phyloP scores from a whole-genome alignment of 208 protist species.

The Leishmania turanica region DNA sequence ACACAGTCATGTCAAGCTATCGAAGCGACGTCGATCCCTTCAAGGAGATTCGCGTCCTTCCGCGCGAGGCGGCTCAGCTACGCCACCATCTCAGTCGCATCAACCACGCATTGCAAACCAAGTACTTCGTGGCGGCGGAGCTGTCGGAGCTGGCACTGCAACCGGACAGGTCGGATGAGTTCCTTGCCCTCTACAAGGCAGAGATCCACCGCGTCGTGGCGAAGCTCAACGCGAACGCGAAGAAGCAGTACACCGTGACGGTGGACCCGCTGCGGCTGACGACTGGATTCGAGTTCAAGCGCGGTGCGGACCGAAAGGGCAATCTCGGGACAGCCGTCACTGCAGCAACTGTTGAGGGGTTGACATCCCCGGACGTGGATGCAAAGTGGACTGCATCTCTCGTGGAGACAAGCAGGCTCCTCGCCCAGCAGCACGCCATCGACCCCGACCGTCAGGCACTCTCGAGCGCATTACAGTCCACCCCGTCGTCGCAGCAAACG shows the following conservation, averaged over 20 bases:
- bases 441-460: slow-evolving; percentile 14
- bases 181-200: slow-evolving; percentile 64
- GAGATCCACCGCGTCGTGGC: slow-evolving; percentile 64
- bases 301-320: background rate
- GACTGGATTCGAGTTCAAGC: slow-evolving; percentile 50
- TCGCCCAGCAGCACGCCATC: slow-evolving; percentile 34
- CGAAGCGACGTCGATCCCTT: slow-evolving; percentile 57
- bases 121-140: slow-evolving; percentile 64
- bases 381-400: slow-evolving; percentile 27
- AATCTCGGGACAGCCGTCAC: background rate
- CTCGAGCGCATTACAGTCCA: slow-evolving; percentile 15
- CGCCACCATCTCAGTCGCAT: slow-evolving; percentile 66
- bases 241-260: slow-evolving; percentile 59
- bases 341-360: background rate
- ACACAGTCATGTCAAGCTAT: slow-evolving; percentile 27
- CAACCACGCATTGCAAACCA: slow-evolving; percentile 75
- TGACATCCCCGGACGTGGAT: slow-evolving; percentile 1
- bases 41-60: slow-evolving; percentile 67
- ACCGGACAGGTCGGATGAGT: slow-evolving; percentile 59
- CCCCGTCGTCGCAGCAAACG: slow-evolving; percentile 24
- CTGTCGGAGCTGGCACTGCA: slow-evolving; percentile 69
- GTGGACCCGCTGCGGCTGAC: slow-evolving; percentile 61
- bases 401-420: slow-evolving; percentile 27
- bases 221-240: slow-evolving; percentile 57
- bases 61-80: slow-evolving; percentile 55